Percentiles rank a stretch among this genome's conserved stretches.
Conservation (phyloP, 176 grass and related monocot species). For the Carex cristatella region DNA sequence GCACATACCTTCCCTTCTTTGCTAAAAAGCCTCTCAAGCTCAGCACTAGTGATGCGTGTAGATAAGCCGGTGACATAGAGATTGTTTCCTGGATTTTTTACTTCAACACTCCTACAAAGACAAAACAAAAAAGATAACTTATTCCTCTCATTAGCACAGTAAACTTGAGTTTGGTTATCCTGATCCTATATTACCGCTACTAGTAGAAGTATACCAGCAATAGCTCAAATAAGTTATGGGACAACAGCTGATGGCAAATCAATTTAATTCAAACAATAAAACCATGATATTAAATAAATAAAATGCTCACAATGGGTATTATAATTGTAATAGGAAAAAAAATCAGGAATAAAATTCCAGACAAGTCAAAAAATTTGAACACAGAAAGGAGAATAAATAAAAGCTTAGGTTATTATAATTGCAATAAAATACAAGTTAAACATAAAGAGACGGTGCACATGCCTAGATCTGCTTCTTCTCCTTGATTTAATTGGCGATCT, state of each 20-base stretch:
- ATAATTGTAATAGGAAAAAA: too few species aligned
- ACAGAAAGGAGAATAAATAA: constrained; percentile 11
- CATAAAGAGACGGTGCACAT: constrained; percentile 24
- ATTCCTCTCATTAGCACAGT: constrained; percentile 1
- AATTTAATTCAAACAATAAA: background rate
- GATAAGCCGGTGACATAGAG: constrained; percentile 96
- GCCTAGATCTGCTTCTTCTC: constrained; percentile 80
- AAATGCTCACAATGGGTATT: background rate
- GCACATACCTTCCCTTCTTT: constrained; percentile 76
- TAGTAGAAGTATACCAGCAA: background rate
- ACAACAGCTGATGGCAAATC: background rate
- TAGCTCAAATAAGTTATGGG: background rate
- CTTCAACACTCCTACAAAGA: constrained; percentile 44
- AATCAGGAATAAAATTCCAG: background rate
- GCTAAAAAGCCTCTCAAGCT: constrained; percentile 81
- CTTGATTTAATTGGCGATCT: constrained; percentile 38
- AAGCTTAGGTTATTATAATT: background rate
- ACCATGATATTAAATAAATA: background rate
- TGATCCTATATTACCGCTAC: background rate
- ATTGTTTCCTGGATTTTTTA: constrained; percentile 89
- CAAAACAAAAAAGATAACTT: constrained; percentile 13
- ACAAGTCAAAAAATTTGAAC: background rate
- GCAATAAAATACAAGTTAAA: background rate
- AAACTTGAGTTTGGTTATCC: background rate
- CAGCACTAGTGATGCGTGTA: constrained; percentile 50